Evolutionary conservation across 805 yeast species (phyloP), one percentile per base, ranked within the genome.

Genomic region (Ogataea nakhonphanomensis): DNA sequence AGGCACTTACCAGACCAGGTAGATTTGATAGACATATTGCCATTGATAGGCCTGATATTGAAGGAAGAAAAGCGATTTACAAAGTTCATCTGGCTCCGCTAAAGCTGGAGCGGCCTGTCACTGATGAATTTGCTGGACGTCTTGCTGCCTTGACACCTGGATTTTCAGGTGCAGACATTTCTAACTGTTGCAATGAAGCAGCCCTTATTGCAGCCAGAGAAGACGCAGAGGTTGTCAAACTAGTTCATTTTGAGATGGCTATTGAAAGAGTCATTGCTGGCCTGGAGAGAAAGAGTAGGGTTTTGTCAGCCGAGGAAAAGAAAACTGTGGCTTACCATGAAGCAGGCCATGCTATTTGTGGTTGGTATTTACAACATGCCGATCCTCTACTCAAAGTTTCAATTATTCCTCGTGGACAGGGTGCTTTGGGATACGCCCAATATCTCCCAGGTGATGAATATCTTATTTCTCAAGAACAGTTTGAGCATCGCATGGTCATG

Each of bases 311-410:
- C 1, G 90, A 84, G 44, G 98, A 95, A 59, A 87, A 89, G 66
- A 79, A 72, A 47, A 79, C 88, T 21, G 96, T 95, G 42, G 99
- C 99, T 1, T 93, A 84, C 57, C 99, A 95, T 61, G 99, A 93
- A 64, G 99, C 99, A 3, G 99, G 99, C 4, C 99, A 95, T 65
- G 99, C 99, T 8, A 78, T 93, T 45, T 90, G 98, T 64, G 99
- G 99, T 9, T 93, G 99, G 99, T 89, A 71, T 58, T 73, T 93
- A 56, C 78, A 85, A 62, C 75, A 76, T 62, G 96, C 98, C 2
- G 96, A 91, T 59, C 99, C 99, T 7, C 69, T 95, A 42, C 71
- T 93, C 45, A 93, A 93, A 69, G 99, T 93, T 13, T 87, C 97
- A 11, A 93, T 95, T 54, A 87, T 93, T 46, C 99, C 99, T 29